These are phyloP conservation scores for Paratinospora sagittata DNA, from an alignment of 164 flowering plant genomes.

Conservation along the genomic window DNA sequence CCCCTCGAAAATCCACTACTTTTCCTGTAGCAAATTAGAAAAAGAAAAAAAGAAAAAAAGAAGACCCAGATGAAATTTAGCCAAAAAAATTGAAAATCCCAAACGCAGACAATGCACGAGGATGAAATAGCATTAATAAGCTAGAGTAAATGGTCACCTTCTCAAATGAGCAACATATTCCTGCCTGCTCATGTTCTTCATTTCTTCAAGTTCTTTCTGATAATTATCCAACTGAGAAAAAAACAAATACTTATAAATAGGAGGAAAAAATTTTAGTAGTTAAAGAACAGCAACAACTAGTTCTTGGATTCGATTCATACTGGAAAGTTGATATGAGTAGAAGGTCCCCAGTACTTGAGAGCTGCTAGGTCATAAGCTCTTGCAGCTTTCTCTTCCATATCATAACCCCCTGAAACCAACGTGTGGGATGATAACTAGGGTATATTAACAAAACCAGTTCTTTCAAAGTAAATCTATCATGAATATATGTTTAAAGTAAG, in stretches of 20 bases:
- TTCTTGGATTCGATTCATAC: slow-evolving; percentile 29
- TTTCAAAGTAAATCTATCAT: neutral
- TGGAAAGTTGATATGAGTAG: slow-evolving; percentile 81
- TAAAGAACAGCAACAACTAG: neutral
- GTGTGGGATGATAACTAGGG: neutral
- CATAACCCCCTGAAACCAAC: slow-evolving; percentile 69
- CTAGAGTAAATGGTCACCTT: slow-evolving; percentile 34
- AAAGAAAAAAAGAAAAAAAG: neutral
- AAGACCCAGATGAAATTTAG: neutral
- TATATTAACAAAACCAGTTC: neutral
- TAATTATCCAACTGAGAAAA: slow-evolving; percentile 61
- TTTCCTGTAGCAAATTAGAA: slow-evolving; percentile 38
- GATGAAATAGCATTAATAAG: too few species aligned
- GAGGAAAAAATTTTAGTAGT: slow-evolving; percentile 5
- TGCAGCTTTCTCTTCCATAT: slow-evolving; percentile 93
- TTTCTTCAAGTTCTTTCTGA: slow-evolving; percentile 62
- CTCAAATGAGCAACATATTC: slow-evolving; percentile 87
- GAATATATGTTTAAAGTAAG: neutral
- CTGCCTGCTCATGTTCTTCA: slow-evolving; percentile 91
- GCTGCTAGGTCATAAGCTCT: slow-evolving; percentile 92
- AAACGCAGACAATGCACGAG: neutral
- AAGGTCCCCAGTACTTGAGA: slow-evolving; percentile 88
- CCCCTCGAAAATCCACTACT: slow-evolving; percentile 97
- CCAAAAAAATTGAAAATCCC: neutral
- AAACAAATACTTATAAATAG: neutral